These are phyloP conservation scores for Eragrostis curvula DNA, from an alignment of 176 grass and related monocot species.

Conservation along the genomic window DNA sequence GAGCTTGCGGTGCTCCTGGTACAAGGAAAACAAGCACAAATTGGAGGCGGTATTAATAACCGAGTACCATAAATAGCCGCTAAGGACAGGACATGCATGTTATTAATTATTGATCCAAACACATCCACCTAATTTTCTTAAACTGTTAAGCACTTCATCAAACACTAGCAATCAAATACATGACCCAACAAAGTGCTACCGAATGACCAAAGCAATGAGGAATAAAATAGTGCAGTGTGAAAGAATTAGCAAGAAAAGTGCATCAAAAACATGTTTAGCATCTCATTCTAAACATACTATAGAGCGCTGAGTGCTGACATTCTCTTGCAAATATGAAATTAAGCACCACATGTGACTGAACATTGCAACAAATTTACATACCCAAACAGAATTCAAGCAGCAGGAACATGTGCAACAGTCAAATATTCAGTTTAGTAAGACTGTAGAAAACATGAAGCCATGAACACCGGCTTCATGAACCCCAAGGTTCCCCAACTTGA, in stretches of 20 bases:
- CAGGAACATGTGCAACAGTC: neutral
- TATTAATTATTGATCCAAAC: neutral
- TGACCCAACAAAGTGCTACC: neutral
- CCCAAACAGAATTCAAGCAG: neutral
- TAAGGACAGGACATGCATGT: neutral
- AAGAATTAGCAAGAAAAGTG: neutral
- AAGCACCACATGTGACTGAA: neutral
- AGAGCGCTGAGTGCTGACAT: neutral
- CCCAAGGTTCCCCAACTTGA: too few species aligned
- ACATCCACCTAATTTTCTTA: neutral
- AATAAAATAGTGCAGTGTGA: neutral
- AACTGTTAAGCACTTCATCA: neutral
- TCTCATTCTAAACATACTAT: neutral
- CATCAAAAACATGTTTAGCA: neutral
- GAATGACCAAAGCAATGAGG: neutral
- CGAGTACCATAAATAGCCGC: neutral
- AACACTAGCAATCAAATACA: neutral
- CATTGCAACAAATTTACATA: neutral
- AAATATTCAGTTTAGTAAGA: neutral
- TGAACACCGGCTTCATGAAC: too few species aligned
- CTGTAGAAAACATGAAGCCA: too few species aligned
- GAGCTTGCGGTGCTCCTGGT: slow-evolving; percentile 67
- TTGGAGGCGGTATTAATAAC: neutral
- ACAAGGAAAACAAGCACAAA: slow-evolving; percentile 1
- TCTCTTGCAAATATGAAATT: slow-evolving; percentile 1